Percentiles rank a stretch among this genome's conserved stretches.
Conservation (phyloP, 257 asterid genomes). For the Rhazya stricta region DNA sequence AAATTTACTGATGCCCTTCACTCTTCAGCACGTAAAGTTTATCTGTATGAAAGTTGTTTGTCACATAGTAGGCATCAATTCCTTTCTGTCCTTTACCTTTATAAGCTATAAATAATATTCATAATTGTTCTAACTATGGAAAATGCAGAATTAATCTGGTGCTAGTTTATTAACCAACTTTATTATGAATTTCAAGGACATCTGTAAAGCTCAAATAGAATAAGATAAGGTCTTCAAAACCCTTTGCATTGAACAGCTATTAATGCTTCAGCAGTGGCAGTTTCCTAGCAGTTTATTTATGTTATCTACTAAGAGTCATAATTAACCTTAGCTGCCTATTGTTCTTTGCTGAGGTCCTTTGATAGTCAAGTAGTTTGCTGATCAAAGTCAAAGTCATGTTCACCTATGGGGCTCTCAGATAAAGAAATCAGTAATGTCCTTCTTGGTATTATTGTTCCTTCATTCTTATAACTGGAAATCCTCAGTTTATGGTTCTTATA, state of each 20-base stretch:
- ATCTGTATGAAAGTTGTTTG: neutral
- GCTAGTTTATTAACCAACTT: neutral
- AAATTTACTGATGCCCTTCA: neutral
- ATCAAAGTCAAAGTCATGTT: neutral
- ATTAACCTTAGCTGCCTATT: neutral
- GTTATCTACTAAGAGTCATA: neutral
- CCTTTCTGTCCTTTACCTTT: too few relatives aligned
- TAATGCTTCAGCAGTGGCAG: neutral
- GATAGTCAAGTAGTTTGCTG: neutral
- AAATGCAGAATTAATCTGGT: neutral
- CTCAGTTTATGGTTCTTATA: neutral
- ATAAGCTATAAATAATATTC: neutral
- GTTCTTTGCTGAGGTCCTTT: neutral
- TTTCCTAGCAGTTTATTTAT: neutral
- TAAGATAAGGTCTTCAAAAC: neutral
- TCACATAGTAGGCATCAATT: neutral
- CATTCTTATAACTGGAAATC: neutral
- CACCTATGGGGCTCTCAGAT: neutral
- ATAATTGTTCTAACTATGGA: neutral
- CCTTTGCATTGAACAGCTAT: neutral
- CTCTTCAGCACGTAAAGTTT: too few relatives aligned
- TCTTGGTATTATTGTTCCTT: neutral
- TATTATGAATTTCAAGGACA: neutral
- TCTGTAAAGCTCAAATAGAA: neutral
- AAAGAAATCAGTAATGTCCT: neutral